Base-by-base conservation (phyloP, 2,329 filamentous ascomycete genomes). In the Colletotrichum salicis region DNA sequence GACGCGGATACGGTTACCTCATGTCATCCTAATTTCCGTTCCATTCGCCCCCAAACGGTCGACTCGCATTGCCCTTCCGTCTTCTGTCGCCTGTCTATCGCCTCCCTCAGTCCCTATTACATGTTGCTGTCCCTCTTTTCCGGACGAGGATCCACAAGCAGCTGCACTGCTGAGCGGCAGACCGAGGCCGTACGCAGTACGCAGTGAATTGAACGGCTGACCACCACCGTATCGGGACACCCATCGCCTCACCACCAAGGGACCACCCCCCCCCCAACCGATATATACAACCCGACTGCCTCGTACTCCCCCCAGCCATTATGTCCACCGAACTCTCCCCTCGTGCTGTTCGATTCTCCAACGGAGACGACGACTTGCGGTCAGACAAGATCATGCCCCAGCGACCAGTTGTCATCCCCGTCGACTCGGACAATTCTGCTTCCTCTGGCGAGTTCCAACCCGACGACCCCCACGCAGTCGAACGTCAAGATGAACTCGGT, bases 281-380 rank as follows among this genome's bases (percentile, higher is more conserved):
- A 64, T 64, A 72, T 70, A 72, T 60, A 60, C 41, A 55, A 10
- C 51, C 54, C 61, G 31, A 41, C 37, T 41, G 37, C 37, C 13
- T 41, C 37, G 6, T 19, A 2, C 27, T 6, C 37, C 37, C 37
- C 31, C 45, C 48, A 37, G 29, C 35, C 65, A 67, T 45, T 45
- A 74, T 74, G 73, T 64, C 68, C 51, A 79, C 83, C 76, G 88
- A 90, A 74, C 79, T 84, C 45, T 88, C 88, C 12, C 86, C 88
- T 62, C 86, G 88, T 76, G 83, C 85, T 73, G 87, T 91, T 74
- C 86, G 88, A 74, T 91, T 91, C 76, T 86, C 86, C 57, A 83
- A 85, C 71, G 79, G 81, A 77, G 87, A 86, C 70, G 85, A 86
- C 29, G 80, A 84, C 37, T 74, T 77, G 45, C 82, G 81, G 29